phyloP scores from a whole-genome alignment of 176 grass and related monocot species.

The Pontederia paniculata region DNA sequence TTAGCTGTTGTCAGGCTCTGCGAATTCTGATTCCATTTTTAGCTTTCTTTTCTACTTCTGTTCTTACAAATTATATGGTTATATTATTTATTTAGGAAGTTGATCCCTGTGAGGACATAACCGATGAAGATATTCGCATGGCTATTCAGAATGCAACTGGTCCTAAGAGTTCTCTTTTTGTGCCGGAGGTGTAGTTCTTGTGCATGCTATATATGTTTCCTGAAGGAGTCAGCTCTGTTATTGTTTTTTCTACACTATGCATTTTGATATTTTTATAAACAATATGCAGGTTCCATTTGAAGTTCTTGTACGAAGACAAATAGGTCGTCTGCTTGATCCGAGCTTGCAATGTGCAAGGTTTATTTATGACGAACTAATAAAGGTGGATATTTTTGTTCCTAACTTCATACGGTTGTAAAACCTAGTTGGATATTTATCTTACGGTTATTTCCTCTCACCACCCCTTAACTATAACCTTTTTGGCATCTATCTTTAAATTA shows the following conservation, averaged over 20 bases:
- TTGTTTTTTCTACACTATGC: background rate
- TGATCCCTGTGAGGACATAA: conserved; percentile 95
- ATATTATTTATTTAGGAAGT: conserved; percentile 45
- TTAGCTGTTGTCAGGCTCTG: background rate
- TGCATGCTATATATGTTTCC: background rate
- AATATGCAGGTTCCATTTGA: conserved; percentile 78
- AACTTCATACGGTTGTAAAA: background rate
- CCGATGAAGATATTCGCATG: conserved; percentile 91
- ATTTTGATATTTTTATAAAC: conserved; percentile 2
- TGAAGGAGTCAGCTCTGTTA: background rate
- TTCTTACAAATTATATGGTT: background rate
- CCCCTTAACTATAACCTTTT: no score
- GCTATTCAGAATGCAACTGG: conserved; percentile 98
- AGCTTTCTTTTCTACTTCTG: background rate
- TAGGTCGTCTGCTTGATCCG: conserved; percentile 84
- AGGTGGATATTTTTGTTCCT: conserved; percentile 29
- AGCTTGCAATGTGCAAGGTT: conserved; percentile 94
- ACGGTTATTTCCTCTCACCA: background rate
- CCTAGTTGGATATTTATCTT: background rate
- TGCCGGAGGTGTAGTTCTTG: conserved; percentile 59
- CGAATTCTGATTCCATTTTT: background rate
- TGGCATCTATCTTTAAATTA: no score
- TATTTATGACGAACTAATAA: conserved; percentile 88
- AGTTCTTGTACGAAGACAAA: conserved; percentile 87
- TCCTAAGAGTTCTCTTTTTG: conserved; percentile 88